phyloP scores from a whole-genome alignment of 75 land plant species.

The Ceratopteris richardii region DNA sequence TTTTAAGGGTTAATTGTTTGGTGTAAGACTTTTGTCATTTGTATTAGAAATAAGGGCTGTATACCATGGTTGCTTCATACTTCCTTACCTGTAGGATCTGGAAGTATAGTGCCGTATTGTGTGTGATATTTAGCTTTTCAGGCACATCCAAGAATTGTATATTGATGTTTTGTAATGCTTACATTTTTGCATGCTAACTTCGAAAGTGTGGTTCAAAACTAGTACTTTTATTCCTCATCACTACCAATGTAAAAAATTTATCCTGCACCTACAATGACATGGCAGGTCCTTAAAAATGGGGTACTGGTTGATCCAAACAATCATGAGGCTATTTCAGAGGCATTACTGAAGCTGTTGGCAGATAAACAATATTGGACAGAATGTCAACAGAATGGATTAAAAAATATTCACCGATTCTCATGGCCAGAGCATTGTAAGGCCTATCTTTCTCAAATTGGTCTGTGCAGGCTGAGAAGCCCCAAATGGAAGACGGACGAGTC shows the following conservation, averaged over 20 bases:
- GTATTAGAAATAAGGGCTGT: too few species aligned
- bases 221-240: too few species aligned
- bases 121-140: too few species aligned
- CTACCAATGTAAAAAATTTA: too few species aligned
- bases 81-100: too few species aligned
- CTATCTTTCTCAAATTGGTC: slow-evolving; percentile 44
- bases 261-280: too few species aligned
- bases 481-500: slow-evolving; percentile 33
- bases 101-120: too few species aligned
- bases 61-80: too few species aligned
- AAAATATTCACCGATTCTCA: slow-evolving; percentile 57
- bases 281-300: slow-evolving; percentile 70
- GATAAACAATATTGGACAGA: slow-evolving; percentile 56
- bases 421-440: slow-evolving; percentile 81
- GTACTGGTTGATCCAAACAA: slow-evolving; percentile 67
- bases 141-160: too few species aligned
- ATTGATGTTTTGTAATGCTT: neutral
- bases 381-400: slow-evolving; percentile 45
- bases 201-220: neutral
- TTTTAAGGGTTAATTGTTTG: too few species aligned
- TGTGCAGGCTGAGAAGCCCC: slow-evolving; percentile 36
- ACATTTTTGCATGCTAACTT: neutral
- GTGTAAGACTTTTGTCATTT: too few species aligned
- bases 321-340: slow-evolving; percentile 41
- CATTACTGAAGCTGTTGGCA: slow-evolving; percentile 51